These are phyloP conservation scores for Malassezia restricta DNA, from an alignment of 1,284 basidiomycete species.

Conservation along the genomic window DNA sequence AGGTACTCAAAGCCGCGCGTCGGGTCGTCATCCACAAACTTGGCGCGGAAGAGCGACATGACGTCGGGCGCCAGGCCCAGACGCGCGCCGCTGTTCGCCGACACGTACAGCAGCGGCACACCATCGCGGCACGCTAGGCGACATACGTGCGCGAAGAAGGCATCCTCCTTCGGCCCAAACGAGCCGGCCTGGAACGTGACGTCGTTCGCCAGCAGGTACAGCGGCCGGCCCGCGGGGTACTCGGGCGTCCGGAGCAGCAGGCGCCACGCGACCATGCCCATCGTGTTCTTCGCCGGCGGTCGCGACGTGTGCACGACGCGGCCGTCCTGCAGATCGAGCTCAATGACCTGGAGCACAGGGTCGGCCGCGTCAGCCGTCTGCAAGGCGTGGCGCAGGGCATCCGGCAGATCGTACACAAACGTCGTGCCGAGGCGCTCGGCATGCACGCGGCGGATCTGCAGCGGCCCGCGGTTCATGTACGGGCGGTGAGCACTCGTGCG, in stretches of 20 bases:
- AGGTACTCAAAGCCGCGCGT: conserved; percentile 95
- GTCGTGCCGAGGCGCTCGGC: conserved; percentile 98
- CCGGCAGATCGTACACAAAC: conserved; percentile 95
- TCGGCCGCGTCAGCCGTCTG: conserved; percentile 56
- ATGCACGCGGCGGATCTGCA: conserved; percentile 96
- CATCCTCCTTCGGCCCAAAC: conserved; percentile 89
- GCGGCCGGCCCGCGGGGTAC: conserved; percentile 73
- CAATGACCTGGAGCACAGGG: conserved; percentile 63
- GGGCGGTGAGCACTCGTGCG: conserved; percentile 47
- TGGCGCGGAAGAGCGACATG: conserved; percentile 74
- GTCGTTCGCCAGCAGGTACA: conserved; percentile 89
- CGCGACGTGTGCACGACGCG: conserved; percentile 78
- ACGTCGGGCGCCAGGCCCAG: conserved; percentile 91
- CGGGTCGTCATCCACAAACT: conserved; percentile 73
- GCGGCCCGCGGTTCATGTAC: conserved; percentile 94
- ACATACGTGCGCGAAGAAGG: conserved; percentile 89
- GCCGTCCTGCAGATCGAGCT: conserved; percentile 79
- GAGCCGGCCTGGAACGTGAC: conserved; percentile 98
- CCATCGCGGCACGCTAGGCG: conserved; percentile 80
- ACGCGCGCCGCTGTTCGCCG: conserved; percentile 94
- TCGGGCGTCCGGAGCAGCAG: conserved; percentile 88
- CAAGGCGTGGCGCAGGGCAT: conserved; percentile 90
- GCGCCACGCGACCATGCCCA: conserved; percentile 98
- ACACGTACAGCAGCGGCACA: conserved; percentile 87
- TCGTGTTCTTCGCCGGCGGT: conserved; percentile 80